Base-by-base conservation (phyloP, 1,284 basidiomycete species). In the Boletus calvinii region DNA sequence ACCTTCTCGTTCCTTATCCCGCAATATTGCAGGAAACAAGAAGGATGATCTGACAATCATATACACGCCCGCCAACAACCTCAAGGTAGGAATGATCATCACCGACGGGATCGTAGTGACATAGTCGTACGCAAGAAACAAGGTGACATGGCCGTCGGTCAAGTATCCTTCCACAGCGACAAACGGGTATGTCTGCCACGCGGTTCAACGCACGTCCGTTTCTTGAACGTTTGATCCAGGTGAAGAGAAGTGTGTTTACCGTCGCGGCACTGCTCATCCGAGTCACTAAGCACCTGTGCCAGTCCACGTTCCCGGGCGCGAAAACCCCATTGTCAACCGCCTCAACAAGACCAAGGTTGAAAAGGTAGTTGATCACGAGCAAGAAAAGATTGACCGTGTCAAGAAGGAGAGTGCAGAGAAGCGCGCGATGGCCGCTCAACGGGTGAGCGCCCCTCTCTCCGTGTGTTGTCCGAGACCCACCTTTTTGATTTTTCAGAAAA, bases 141-240 rank as follows among this genome's bases (percentile, higher is more conserved):
- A 8, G 94, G 94, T 1, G 93, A 96, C 66, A 96, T 96, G 93
- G 93, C 92, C 0, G 86, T 95, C 2, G 96, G 97, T 0, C 88
- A 95, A 63, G 97, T 99, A 0, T 89, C 92, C 0, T 99, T 99
- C 69, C 90, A 96, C 62, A 90, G 78, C 52, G 94, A 98, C 67
- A 91, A 94, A 63, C 80, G 80, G 70, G 92, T 92, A 51, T 48
- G 75, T 58, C 10, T 31, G 12, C 20, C 50, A 31, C 9, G 24
- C 29, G 41, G 3, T 40, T 47, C 29, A 34, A 15, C 18, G 22
- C 32, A 22, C 32, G 17, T 26, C 24, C 12, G 20, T 34, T 24
- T 31, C 35, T 40, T 8, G 40, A 11, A 36, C 8, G 1, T 31
- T 34, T 15, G 44, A 10, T 29, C 13, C 58, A 90, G 87, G 90